phyloP scores from a whole-genome alignment of 202 grass and related monocot genomes.

The Bolboschoenoplectus hybrid region DNA sequence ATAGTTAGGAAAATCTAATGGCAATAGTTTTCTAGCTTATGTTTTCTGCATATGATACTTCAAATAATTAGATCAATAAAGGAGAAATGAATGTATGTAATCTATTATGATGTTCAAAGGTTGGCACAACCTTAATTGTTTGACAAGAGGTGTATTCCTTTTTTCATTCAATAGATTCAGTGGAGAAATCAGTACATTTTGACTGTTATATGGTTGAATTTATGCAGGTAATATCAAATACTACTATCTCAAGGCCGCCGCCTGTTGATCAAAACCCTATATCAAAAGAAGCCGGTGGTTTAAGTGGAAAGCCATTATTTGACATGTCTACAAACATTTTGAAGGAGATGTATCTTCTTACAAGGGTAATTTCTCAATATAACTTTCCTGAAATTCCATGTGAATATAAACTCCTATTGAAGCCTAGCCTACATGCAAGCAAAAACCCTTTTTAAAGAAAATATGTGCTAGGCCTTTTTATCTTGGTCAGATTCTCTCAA shows the following conservation, averaged over 20 bases:
- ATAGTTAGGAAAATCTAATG: slow-evolving; percentile 2
- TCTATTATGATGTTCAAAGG: neutral
- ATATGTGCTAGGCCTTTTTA: neutral
- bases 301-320: slow-evolving; percentile 96
- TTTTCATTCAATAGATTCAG: neutral
- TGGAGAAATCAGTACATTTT: slow-evolving; percentile 13
- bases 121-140: neutral
- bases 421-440: slow-evolving; percentile 24
- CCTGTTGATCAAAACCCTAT: slow-evolving; percentile 67
- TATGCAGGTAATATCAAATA: slow-evolving; percentile 94
- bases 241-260: slow-evolving; percentile 73
- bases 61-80: neutral
- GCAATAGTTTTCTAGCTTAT: neutral
- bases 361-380: slow-evolving; percentile 52
- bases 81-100: neutral
- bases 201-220: slow-evolving; percentile 27
- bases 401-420: slow-evolving; percentile 26
- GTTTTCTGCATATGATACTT: slow-evolving; percentile 13
- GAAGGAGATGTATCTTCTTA: slow-evolving; percentile 92
- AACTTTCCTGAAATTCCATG: slow-evolving; percentile 23
- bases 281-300: slow-evolving; percentile 79
- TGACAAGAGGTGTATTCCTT: neutral
- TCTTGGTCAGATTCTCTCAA: slow-evolving; percentile 16
- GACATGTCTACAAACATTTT: slow-evolving; percentile 79
- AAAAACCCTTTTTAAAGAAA: neutral